A percentile compares a stretch with the other conserved stretches of the same genome.
Conservation (phyloP, 2,329 filamentous ascomycete genomes). For the Talaromyces piceae region DNA sequence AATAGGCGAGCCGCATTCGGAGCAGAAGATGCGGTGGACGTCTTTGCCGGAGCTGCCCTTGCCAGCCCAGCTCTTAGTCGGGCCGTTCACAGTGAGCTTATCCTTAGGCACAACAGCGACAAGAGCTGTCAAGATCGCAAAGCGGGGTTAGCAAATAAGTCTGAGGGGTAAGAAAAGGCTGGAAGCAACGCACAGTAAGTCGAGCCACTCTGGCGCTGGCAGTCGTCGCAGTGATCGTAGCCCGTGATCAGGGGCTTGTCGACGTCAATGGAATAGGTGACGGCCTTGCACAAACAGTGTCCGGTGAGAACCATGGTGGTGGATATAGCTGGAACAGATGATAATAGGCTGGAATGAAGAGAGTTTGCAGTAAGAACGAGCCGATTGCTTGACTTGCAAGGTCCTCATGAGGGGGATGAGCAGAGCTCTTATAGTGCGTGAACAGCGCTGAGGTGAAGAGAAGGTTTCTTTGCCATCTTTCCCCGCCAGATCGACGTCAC, state of each 20-base stretch:
- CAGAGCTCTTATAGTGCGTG: too few relatives aligned
- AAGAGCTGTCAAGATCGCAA: constrained; percentile 42
- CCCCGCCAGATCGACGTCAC: not conserved
- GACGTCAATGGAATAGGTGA: constrained; percentile 57
- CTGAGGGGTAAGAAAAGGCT: not conserved
- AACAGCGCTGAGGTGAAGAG: too few relatives aligned
- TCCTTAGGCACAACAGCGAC: constrained; percentile 60
- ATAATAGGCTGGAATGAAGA: not conserved
- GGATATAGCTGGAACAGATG: constrained; percentile 12
- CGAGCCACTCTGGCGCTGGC: constrained; percentile 62
- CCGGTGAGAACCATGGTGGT: constrained; percentile 59
- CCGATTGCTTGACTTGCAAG: not conserved
- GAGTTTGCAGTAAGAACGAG: not conserved
- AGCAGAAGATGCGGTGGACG: constrained; percentile 63
- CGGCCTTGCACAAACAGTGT: constrained; percentile 64
- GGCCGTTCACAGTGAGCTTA: constrained; percentile 56
- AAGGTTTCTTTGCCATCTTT: not conserved
- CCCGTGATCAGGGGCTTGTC: constrained; percentile 40
- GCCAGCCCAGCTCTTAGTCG: constrained; percentile 57
- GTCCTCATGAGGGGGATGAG: not conserved
- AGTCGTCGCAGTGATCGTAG: constrained; percentile 67
- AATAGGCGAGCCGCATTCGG: constrained; percentile 61
- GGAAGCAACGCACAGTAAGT: constrained; percentile 46
- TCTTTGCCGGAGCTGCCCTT: constrained; percentile 53
- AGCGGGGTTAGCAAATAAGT: not conserved